These are phyloP conservation scores for Ustilago bromivora DNA, from an alignment of 1,284 basidiomycete genomes.

Conservation along the genomic window DNA sequence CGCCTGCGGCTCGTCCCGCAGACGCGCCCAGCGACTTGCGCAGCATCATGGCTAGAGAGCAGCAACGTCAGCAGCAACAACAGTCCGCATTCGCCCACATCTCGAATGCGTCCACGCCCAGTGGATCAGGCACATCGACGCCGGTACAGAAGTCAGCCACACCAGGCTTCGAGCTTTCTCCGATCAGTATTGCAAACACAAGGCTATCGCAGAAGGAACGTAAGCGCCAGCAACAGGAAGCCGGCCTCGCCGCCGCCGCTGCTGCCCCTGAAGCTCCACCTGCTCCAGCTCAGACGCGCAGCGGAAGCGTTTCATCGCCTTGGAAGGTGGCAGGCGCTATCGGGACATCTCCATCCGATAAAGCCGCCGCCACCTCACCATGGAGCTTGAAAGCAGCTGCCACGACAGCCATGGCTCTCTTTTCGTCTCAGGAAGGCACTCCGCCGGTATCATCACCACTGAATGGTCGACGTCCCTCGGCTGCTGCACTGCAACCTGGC, in stretches of 20 bases:
- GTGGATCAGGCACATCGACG: constrained; percentile 42
- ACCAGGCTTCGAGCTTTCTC: constrained; percentile 33
- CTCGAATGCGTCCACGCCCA: constrained; percentile 37
- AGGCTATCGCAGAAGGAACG: constrained; percentile 66
- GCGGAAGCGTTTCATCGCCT: constrained; percentile 38
- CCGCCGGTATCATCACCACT: constrained; percentile 18
- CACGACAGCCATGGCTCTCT: constrained; percentile 39
- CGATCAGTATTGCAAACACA: constrained; percentile 44
- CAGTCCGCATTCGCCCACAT: constrained; percentile 9
- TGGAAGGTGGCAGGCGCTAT: constrained; percentile 23
- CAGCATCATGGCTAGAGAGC: constrained; percentile 79
- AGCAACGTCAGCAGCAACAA: constrained; percentile 45
- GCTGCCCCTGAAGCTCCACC: constrained; percentile 17
- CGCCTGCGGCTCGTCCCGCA: constrained; percentile 27
- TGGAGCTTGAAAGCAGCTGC: constrained; percentile 45
- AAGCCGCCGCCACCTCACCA: constrained; percentile 21
- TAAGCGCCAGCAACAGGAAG: constrained; percentile 57
- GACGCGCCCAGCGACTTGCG: constrained; percentile 76
- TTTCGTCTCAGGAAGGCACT: constrained; percentile 32
- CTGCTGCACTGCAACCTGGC: constrained; percentile 32
- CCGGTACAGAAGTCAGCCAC: constrained; percentile 24
- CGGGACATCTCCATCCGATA: constrained; percentile 32
- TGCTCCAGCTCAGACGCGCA: constrained; percentile 17
- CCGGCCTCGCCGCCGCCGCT: constrained; percentile 34
- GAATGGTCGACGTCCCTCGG: constrained; percentile 34